Conservation (phyloP, 768 basidiomycete genomes). For the Russula sp. region DNA sequence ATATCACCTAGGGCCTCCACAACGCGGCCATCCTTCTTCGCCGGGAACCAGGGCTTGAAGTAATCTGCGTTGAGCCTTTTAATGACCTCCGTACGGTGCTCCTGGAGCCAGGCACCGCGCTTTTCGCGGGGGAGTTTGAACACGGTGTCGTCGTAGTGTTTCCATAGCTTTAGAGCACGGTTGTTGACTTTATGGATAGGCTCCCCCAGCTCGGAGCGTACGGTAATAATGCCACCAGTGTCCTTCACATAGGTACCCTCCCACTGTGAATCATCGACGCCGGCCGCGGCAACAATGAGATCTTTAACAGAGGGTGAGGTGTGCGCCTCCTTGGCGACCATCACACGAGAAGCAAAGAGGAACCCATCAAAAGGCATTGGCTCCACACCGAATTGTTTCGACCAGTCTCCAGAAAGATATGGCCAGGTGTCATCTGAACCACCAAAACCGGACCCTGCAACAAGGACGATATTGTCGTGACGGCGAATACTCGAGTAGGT, state of each 20-base stretch:
- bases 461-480: constrained; percentile 80
- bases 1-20: constrained; percentile 88
- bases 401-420: constrained; percentile 96
- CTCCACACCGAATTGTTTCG: constrained; percentile 71
- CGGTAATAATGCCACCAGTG: constrained; percentile 93
- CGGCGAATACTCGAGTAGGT: constrained; percentile 90
- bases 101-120: constrained; percentile 77
- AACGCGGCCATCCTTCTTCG: constrained; percentile 85
- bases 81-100: constrained; percentile 86
- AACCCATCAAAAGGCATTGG: constrained; percentile 99
- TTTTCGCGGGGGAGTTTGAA: constrained; percentile 97
- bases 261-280: constrained; percentile 85
- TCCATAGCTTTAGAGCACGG: constrained; percentile 95
- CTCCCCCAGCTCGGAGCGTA: constrained; percentile 95
- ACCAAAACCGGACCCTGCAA: constrained; percentile 94
- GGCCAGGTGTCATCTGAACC: constrained; percentile 94
- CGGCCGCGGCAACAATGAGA: constrained; percentile 89
- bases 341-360: constrained; percentile 92
- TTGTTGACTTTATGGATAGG: constrained; percentile 99
- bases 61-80: constrained; percentile 91
- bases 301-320: constrained; percentile 94
- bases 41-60: constrained; percentile 94
- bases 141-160: constrained; percentile 95
- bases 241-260: constrained; percentile 92
- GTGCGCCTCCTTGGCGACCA: constrained; percentile 98